Percentiles rank a stretch among this genome's conserved stretches.
These are phyloP conservation scores for Ceratobasidium sp. DNA, from an alignment of 1,284 basidiomycete genomes.

Conservation along the genomic window DNA sequence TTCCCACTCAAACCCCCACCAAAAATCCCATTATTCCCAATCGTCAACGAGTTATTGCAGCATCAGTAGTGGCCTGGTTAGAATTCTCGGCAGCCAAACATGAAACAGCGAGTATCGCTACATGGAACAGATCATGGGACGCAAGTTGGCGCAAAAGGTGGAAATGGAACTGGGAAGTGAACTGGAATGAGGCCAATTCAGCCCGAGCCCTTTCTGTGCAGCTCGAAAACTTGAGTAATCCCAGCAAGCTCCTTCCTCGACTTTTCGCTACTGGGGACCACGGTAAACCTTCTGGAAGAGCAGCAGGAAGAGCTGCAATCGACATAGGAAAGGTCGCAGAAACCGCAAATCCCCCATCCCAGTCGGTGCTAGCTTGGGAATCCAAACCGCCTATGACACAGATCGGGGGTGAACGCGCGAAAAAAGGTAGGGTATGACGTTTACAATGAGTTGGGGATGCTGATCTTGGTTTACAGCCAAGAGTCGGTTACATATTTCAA, in stretches of 20 bases:
- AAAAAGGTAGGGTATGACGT: too few relatives aligned
- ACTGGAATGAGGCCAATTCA: neutral
- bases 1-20: neutral
- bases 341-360: too few relatives aligned
- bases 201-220: neutral
- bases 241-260: neutral
- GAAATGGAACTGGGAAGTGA: neutral
- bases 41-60: too few relatives aligned
- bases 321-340: too few relatives aligned
- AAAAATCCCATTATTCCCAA: too few relatives aligned
- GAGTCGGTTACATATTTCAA: too few relatives aligned
- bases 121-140: constrained; percentile 2
- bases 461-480: too few relatives aligned
- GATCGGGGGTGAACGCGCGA: too few relatives aligned
- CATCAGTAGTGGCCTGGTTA: neutral
- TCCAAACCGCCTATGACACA: too few relatives aligned
- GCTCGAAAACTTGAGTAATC: neutral
- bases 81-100: neutral
- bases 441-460: too few relatives aligned
- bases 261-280: neutral
- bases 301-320: constrained; percentile 3
- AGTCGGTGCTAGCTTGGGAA: too few relatives aligned
- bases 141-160: neutral
- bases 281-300: neutral
- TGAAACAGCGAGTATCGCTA: neutral